phyloP scores from a whole-genome alignment of 768 basidiomycete species.

The Exsudoporus frostii region DNA sequence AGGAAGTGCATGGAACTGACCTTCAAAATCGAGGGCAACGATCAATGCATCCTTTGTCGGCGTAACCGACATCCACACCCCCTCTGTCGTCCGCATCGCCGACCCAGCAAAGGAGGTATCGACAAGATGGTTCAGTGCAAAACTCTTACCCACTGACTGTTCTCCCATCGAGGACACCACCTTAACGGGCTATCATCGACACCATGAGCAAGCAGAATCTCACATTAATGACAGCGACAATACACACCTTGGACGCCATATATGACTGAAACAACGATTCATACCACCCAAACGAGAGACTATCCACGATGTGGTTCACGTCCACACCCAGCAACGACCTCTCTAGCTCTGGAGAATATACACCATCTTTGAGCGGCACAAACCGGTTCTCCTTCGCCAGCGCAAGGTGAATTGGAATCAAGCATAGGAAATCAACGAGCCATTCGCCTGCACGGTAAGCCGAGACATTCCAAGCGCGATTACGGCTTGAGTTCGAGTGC shows the following conservation, averaged over 20 bases:
- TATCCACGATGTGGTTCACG: slow-evolving; percentile 54
- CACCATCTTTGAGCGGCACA: slow-evolving; percentile 57
- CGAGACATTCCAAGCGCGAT: slow-evolving; percentile 32
- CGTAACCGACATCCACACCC: slow-evolving; percentile 66
- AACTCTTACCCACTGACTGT: slow-evolving; percentile 64
- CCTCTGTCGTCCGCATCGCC: slow-evolving; percentile 66
- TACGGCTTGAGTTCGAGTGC: neutral
- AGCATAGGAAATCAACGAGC: slow-evolving; percentile 56
- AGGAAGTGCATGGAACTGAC: slow-evolving; percentile 22
- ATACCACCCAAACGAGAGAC: slow-evolving; percentile 60
- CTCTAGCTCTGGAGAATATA: slow-evolving; percentile 49
- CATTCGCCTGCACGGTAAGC: slow-evolving; percentile 53
- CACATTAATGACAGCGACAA: fast-evolving
- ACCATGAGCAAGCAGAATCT: neutral
- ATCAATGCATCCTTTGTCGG: slow-evolving; percentile 53
- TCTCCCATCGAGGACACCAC: slow-evolving; percentile 71
- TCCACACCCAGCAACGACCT: slow-evolving; percentile 55
- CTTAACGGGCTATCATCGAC: slow-evolving; percentile 45
- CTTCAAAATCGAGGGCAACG: slow-evolving; percentile 65
- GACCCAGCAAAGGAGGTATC: slow-evolving; percentile 66
- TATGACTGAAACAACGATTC: slow-evolving; percentile 63
- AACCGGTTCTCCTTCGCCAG: slow-evolving; percentile 61
- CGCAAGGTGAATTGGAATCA: slow-evolving; percentile 65
- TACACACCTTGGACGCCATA: slow-evolving; percentile 49
- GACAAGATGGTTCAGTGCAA: slow-evolving; percentile 54